Evolutionary conservation across 1,139 yeast species (phyloP).

Genomic region (Yueomyces sp.): DNA sequence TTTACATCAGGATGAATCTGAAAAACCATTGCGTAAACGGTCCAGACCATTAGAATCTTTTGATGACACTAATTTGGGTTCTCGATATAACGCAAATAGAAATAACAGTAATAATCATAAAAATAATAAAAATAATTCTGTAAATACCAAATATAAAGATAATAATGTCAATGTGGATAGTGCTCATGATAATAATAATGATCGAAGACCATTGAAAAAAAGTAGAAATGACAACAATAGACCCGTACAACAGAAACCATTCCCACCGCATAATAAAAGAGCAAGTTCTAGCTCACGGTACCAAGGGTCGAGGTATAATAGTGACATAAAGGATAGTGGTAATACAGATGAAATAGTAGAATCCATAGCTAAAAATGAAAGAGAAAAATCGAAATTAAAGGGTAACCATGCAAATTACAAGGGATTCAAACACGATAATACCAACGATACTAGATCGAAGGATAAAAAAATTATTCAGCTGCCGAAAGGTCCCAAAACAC

Average conservation of each 20-base stretch:
- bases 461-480: too few relatives aligned
- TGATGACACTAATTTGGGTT: too few relatives aligned
- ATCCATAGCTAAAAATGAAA: constrained; percentile 4
- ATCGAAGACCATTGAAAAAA: too few relatives aligned
- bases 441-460: too few relatives aligned
- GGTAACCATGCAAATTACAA: too few relatives aligned
- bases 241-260: not conserved
- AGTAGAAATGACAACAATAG: not conserved
- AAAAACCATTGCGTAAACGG: too few relatives aligned
- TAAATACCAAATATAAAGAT: not conserved
- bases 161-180: not conserved
- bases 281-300: constrained; percentile 2
- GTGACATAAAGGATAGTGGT: not conserved
- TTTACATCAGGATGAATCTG: too few relatives aligned
- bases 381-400: not conserved
- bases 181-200: not conserved
- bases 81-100: too few relatives aligned
- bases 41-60: too few relatives aligned
- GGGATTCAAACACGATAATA: too few relatives aligned
- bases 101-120: too few relatives aligned
- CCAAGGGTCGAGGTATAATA: constrained; percentile 3
- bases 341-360: not conserved
- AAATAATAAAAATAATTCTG: not conserved
- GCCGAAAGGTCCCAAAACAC: too few relatives aligned
- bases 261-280: not conserved